Evolutionary conservation across 768 basidiomycete genomes (phyloP).

Genomic region (Kwoniella mangroviensis): DNA sequence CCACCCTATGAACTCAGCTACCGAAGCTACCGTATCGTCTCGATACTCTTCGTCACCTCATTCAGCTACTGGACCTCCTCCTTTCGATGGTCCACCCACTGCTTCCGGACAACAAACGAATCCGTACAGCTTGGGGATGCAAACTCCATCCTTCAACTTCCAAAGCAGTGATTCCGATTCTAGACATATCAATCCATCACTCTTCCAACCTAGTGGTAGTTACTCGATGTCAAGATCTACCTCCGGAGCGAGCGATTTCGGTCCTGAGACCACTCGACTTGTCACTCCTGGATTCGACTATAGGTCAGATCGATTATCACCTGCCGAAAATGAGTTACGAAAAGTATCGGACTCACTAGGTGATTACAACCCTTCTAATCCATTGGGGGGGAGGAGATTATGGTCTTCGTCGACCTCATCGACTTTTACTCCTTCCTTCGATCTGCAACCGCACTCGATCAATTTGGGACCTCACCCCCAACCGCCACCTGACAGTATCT

Average conservation of each 20-base stretch:
- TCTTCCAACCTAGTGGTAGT: slow-evolving; percentile 31
- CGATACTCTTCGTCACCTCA: slow-evolving; percentile 52
- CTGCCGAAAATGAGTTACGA: slow-evolving; percentile 40
- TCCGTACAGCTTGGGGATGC: slow-evolving; percentile 3
- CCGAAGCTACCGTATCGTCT: slow-evolving; percentile 41
- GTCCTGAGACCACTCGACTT: slow-evolving; percentile 31
- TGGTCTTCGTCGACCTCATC: slow-evolving; percentile 12
- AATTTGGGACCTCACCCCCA: slow-evolving; percentile 30
- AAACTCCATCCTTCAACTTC: slow-evolving; percentile 19
- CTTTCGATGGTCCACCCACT: slow-evolving; percentile 32
- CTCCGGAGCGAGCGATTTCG: slow-evolving; percentile 43
- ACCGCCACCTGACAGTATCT: slow-evolving; percentile 38
- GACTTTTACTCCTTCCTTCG: slow-evolving; percentile 20
- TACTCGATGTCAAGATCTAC: slow-evolving; percentile 52
- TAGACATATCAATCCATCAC: slow-evolving; percentile 42
- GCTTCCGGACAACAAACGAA: slow-evolving; percentile 22
- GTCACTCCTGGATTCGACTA: slow-evolving; percentile 46
- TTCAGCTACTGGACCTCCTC: slow-evolving; percentile 19
- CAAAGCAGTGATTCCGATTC: slow-evolving; percentile 5
- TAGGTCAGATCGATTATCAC: slow-evolving; percentile 30
- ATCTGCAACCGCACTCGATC: slow-evolving; percentile 15
- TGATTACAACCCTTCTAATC: not conserved
- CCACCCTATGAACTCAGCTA: slow-evolving; percentile 49
- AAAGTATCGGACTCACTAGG: slow-evolving; percentile 48
- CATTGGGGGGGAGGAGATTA: slow-evolving; percentile 7